Evolutionary conservation across 2,329 filamentous ascomycete species (phyloP).

Genomic region (Ilyonectria mors-panacis): DNA sequence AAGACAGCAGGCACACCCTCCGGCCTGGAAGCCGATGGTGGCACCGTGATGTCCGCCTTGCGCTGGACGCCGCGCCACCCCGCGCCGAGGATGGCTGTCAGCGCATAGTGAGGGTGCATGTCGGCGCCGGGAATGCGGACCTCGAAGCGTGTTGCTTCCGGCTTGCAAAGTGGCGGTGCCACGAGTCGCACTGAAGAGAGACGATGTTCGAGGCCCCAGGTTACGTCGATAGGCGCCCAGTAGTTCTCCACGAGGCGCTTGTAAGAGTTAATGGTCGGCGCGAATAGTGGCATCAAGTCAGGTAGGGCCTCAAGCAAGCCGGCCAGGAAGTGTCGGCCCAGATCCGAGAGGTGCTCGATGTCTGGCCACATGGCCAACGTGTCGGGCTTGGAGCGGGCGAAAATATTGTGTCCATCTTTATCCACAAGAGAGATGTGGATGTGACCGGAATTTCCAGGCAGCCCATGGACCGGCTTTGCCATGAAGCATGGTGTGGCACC

Average conservation of each 20-base stretch:
- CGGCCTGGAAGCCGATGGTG: constrained; percentile 48
- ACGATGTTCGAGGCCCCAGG: constrained; percentile 82
- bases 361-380: constrained; percentile 72
- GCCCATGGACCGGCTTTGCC: constrained; percentile 80
- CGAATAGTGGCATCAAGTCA: constrained; percentile 82
- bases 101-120: constrained; percentile 78
- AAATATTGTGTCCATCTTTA: constrained; percentile 75
- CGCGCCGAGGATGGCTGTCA: constrained; percentile 76
- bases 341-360: constrained; percentile 75
- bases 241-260: constrained; percentile 85
- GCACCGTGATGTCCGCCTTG: constrained; percentile 84
- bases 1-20: neutral
- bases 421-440: constrained; percentile 81
- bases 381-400: constrained; percentile 69
- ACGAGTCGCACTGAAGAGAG: constrained; percentile 72
- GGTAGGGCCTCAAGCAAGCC: constrained; percentile 79
- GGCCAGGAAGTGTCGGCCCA: constrained; percentile 80
- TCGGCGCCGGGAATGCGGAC: constrained; percentile 81
- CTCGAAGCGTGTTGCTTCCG: constrained; percentile 80
- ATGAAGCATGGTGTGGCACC: constrained; percentile 85
- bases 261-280: constrained; percentile 83
- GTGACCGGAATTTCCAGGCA: constrained; percentile 82
- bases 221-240: constrained; percentile 84
- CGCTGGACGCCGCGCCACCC: constrained; percentile 81
- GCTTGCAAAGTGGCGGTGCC: constrained; percentile 69